Conservation (phyloP, 805 yeast species). For the Nakazawaea wickerhamii region DNA sequence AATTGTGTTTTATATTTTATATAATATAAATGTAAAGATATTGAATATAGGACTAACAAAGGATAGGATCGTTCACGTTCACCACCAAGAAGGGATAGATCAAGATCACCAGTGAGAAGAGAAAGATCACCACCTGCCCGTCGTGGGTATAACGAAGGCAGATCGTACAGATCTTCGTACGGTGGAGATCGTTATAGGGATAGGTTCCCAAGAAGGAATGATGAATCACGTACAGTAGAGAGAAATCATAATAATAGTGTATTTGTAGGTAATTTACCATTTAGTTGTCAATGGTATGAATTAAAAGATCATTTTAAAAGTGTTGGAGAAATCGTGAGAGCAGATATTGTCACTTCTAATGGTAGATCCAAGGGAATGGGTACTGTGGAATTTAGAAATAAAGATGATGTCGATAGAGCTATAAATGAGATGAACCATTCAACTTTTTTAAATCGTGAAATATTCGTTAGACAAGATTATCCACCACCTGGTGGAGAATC, state of each 20-base stretch:
- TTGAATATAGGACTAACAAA: not conserved
- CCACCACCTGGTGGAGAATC: constrained; percentile 61
- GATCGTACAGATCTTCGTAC: constrained; percentile 11
- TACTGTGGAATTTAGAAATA: constrained; percentile 73
- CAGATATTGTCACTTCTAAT: constrained; percentile 73
- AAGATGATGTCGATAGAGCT: constrained; percentile 65
- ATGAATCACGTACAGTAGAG: constrained; percentile 29
- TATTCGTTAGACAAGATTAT: constrained; percentile 86
- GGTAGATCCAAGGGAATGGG: constrained; percentile 90
- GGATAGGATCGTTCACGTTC: constrained; percentile 4
- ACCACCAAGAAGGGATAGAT: constrained; percentile 22
- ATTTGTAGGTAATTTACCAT: constrained; percentile 72
- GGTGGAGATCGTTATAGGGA: constrained; percentile 6
- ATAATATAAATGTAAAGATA: not conserved
- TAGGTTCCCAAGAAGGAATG: constrained; percentile 12
- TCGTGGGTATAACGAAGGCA: constrained; percentile 19
- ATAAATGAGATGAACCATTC: constrained; percentile 64
- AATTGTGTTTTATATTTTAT: not conserved
- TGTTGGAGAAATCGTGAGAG: constrained; percentile 65
- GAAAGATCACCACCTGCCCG: constrained; percentile 22
- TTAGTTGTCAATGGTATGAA: constrained; percentile 52
- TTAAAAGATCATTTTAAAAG: constrained; percentile 54
- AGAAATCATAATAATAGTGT: constrained; percentile 66
- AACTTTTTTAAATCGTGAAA: constrained; percentile 64
- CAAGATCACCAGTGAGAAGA: constrained; percentile 28